Conservation (phyloP, 177 flowering plant genomes). For the Tripterygium wilfordii region DNA sequence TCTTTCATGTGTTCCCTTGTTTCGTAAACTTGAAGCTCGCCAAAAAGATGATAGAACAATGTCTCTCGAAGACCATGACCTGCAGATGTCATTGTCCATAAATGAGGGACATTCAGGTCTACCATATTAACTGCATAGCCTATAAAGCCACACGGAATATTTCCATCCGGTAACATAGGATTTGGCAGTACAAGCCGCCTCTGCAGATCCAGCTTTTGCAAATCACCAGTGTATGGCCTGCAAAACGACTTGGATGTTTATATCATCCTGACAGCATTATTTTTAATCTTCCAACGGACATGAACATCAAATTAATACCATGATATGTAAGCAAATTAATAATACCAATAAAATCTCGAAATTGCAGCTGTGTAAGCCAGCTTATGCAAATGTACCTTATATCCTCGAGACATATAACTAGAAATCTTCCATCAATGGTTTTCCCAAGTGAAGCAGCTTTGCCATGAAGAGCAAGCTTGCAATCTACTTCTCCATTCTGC, state of each 20-base stretch:
- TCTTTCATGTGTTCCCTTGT: constrained; percentile 39
- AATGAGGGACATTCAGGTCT: constrained; percentile 23
- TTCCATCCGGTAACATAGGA: constrained; percentile 41
- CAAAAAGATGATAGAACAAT: constrained; percentile 57
- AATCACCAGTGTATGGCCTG: constrained; percentile 46
- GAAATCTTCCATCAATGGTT: constrained; percentile 26
- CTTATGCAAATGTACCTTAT: constrained; percentile 35
- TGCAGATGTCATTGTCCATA: constrained; percentile 23
- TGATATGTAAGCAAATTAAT: neutral
- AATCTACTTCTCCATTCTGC: constrained; percentile 22
- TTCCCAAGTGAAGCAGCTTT: constrained; percentile 28
- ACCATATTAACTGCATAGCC: constrained; percentile 81
- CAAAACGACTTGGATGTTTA: neutral
- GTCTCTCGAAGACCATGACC: constrained; percentile 73
- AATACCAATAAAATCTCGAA: neutral
- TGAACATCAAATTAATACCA: neutral
- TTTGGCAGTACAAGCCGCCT: constrained; percentile 32
- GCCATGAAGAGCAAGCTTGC: constrained; percentile 22
- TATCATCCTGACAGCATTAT: neutral
- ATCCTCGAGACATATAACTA: constrained; percentile 59
- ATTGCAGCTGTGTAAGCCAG: neutral
- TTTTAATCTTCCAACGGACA: neutral
- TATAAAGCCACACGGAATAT: constrained; percentile 44
- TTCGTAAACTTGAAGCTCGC: constrained; percentile 64
- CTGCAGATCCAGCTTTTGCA: constrained; percentile 24